Evolutionary conservation across 2,329 filamentous ascomycete genomes (phyloP).

Genomic region (Neoascochyta sp.): DNA sequence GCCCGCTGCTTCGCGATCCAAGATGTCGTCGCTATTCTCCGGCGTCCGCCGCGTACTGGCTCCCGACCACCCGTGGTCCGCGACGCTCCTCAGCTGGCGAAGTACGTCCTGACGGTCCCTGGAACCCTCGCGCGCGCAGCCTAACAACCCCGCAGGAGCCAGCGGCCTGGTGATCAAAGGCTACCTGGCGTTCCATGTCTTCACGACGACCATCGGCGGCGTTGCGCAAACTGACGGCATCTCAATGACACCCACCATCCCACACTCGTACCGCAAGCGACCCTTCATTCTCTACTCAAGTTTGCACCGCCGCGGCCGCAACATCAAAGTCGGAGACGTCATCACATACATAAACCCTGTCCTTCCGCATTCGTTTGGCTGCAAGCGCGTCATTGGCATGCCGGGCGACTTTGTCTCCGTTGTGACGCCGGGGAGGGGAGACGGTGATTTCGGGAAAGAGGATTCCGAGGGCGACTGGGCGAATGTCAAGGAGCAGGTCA

Average conservation of each 20-base stretch:
- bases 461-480: slow-evolving; percentile 26
- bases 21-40: no score
- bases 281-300: slow-evolving; percentile 26
- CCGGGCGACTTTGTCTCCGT: slow-evolving; percentile 67
- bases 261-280: slow-evolving; percentile 11
- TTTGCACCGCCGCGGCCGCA: slow-evolving; percentile 53
- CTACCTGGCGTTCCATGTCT: slow-evolving; percentile 33
- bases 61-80: no score
- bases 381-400: slow-evolving; percentile 68
- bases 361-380: slow-evolving; percentile 52
- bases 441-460: slow-evolving; percentile 21
- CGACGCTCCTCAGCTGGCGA: no score
- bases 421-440: slow-evolving; percentile 53
- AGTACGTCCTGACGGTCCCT: no score
- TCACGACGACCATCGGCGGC: slow-evolving; percentile 55
- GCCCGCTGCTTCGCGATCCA: no score
- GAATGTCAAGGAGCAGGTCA: slow-evolving; percentile 47
- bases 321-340: slow-evolving; percentile 73
- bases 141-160: slow-evolving; percentile 10
- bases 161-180: slow-evolving; percentile 12
- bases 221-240: slow-evolving; percentile 63
- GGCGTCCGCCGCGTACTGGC: no score
- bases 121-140: no score
- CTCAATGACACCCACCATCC: slow-evolving; percentile 85
- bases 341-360: slow-evolving; percentile 75